Conservation (phyloP, 192 early-diverging fungal species). For the Chytriomyces sp. region DNA sequence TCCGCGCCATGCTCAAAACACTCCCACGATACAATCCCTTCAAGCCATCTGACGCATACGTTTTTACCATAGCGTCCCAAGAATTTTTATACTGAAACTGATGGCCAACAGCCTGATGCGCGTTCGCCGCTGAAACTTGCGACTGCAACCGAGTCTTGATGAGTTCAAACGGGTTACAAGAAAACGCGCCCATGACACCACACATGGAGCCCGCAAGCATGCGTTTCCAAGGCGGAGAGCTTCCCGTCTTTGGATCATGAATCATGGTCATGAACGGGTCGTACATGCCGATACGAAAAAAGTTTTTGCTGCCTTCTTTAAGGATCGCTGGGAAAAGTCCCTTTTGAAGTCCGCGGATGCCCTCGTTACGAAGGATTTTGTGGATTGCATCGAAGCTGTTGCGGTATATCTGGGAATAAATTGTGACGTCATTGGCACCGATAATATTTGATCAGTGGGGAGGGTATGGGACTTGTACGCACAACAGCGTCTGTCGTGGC, state of each 20-base stretch:
- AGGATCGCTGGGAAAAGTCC: constrained; percentile 73
- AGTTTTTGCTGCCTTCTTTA: constrained; percentile 74
- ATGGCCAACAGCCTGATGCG: constrained; percentile 68
- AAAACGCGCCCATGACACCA: constrained; percentile 76
- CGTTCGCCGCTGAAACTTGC: constrained; percentile 41
- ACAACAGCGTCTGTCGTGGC: constrained; percentile 22
- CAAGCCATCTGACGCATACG: constrained; percentile 59
- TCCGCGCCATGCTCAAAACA: constrained; percentile 66
- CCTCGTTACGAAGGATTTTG: constrained; percentile 71
- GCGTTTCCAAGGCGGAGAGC: constrained; percentile 75
- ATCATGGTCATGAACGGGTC: constrained; percentile 70
- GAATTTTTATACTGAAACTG: constrained; percentile 66
- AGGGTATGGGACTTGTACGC: not conserved
- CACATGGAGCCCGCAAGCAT: constrained; percentile 74
- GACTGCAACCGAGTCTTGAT: constrained; percentile 76
- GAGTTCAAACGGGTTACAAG: constrained; percentile 78
- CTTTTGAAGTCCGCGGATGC: constrained; percentile 72
- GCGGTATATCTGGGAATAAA: constrained; percentile 58
- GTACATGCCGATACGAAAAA: constrained; percentile 77
- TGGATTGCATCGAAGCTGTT: constrained; percentile 68
- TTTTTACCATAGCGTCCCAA: constrained; percentile 59
- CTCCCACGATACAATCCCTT: constrained; percentile 73
- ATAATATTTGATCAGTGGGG: constrained; percentile 1
- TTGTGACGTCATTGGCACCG: not conserved
- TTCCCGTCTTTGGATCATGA: constrained; percentile 60